Percentiles rank a stretch among this genome's conserved stretches.
Evolutionary conservation across 805 yeast species (phyloP).

Genomic region (Pichia gijzeniarum): DNA sequence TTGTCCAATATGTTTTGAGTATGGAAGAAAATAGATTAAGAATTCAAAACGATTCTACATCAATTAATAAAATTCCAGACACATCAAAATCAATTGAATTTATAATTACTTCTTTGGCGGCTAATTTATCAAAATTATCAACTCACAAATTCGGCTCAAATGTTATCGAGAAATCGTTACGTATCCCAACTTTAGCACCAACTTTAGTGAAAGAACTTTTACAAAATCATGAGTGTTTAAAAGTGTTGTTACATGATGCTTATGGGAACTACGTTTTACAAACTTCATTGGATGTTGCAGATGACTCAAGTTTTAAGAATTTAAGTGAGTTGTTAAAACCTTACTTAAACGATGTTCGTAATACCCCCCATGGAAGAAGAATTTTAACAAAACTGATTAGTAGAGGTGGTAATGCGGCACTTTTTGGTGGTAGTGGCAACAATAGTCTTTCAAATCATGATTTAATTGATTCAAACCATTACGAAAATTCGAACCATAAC

Average conservation of each 20-base stretch:
- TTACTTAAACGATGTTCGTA: conserved; percentile 67
- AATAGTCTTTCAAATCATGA: conserved; percentile 1
- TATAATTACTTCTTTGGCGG: conserved; percentile 27
- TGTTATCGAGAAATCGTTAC: conserved; percentile 50
- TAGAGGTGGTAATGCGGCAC: conserved; percentile 25
- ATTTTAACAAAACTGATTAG: conserved; percentile 58
- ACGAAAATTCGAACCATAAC: neutral
- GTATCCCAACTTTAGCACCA: conserved; percentile 41
- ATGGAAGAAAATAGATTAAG: conserved; percentile 32
- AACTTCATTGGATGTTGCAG: conserved; percentile 52
- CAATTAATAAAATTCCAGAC: conserved; percentile 23
- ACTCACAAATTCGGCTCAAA: conserved; percentile 57
- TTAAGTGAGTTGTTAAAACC: conserved; percentile 62
- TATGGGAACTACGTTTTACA: conserved; percentile 56
- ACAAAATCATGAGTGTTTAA: conserved; percentile 29
- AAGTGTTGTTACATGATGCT: conserved; percentile 47
- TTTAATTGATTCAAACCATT: neutral
- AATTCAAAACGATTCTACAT: conserved; percentile 22
- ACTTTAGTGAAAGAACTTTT: conserved; percentile 40
- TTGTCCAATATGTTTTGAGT: conserved; percentile 80
- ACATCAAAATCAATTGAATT: conserved; percentile 26
- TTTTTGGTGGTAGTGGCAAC: neutral
- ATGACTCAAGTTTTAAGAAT: conserved; percentile 43
- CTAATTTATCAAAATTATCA: conserved; percentile 34
- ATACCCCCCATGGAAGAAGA: conserved; percentile 95